These are phyloP conservation scores for Ustilago crameri DNA, from an alignment of 1,284 basidiomycete species.

Conservation along the genomic window DNA sequence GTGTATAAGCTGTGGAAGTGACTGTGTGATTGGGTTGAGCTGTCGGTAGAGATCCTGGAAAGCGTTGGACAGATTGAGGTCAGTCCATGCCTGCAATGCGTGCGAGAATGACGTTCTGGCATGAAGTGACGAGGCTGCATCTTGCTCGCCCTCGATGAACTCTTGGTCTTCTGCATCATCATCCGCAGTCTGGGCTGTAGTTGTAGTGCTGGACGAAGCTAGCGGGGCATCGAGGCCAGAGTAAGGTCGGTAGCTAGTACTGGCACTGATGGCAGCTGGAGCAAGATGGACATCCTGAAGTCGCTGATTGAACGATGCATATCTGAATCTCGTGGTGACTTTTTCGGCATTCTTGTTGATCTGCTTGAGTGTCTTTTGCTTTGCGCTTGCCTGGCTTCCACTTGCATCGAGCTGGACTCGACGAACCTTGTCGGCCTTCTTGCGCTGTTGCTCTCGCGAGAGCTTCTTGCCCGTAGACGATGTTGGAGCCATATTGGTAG, in stretches of 20 bases:
- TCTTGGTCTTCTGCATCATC: constrained; percentile 12
- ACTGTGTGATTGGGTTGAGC: constrained; percentile 49
- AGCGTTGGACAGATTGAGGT: constrained; percentile 65
- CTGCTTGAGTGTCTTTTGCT: constrained; percentile 50
- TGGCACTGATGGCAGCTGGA: constrained; percentile 45
- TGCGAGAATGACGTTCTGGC: constrained; percentile 55
- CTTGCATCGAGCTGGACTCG: constrained; percentile 43
- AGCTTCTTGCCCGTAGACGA: constrained; percentile 44
- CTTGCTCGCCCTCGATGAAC: constrained; percentile 21
- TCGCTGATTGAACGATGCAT: constrained; percentile 67
- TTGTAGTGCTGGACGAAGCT: constrained; percentile 19
- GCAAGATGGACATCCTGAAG: constrained; percentile 63
- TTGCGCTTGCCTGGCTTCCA: constrained; percentile 36
- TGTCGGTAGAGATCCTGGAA: constrained; percentile 56
- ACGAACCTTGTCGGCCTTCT: constrained; percentile 47
- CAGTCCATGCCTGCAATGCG: constrained; percentile 61
- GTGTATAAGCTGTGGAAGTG: constrained; percentile 64
- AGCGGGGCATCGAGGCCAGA: constrained; percentile 56
- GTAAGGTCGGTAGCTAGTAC: constrained; percentile 48
- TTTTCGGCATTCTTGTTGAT: constrained; percentile 50
- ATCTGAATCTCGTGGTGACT: constrained; percentile 53
- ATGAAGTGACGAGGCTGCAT: constrained; percentile 45
- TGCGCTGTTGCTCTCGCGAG: constrained; percentile 40
- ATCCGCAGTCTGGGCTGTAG: constrained; percentile 8
- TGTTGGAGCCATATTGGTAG: constrained; percentile 20